Evolutionary conservation across 2,329 filamentous ascomycete genomes (phyloP).

Genomic region (Trichophyton verrucosum): DNA sequence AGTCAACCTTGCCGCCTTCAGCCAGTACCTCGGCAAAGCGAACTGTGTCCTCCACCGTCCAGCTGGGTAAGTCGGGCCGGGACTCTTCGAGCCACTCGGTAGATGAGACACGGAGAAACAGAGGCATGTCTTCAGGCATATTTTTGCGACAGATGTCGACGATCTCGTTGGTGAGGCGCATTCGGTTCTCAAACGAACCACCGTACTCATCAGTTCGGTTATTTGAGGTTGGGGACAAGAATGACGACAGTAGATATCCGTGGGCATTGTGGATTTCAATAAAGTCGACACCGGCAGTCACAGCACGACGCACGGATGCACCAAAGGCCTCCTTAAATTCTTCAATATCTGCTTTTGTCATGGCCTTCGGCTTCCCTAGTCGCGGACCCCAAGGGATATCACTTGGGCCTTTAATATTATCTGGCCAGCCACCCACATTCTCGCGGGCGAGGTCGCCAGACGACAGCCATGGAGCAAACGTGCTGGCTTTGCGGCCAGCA

Average conservation of each 20-base stretch:
- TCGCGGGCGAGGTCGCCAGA: conserved; percentile 43
- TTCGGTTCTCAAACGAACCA: conserved; percentile 50
- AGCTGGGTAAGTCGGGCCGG: conserved; percentile 45
- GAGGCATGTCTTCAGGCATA: conserved; percentile 56
- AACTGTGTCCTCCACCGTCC: conserved; percentile 54
- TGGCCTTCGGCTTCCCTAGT: conserved; percentile 45
- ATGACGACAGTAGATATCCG: conserved; percentile 61
- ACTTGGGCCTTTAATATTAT: conserved; percentile 45
- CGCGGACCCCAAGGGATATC: conserved; percentile 46
- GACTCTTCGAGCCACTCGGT: conserved; percentile 61
- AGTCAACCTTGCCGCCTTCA: conserved; percentile 56
- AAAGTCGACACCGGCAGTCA: conserved; percentile 61
- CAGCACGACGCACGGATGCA: conserved; percentile 45
- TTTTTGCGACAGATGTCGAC: conserved; percentile 48
- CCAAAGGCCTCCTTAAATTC: conserved; percentile 51
- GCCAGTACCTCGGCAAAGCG: conserved; percentile 56
- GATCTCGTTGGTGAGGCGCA: conserved; percentile 54
- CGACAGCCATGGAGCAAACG: conserved; percentile 51
- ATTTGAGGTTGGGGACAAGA: conserved; percentile 60
- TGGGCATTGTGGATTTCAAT: conserved; percentile 74
- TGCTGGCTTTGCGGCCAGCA: conserved; percentile 57
- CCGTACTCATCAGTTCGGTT: conserved; percentile 47
- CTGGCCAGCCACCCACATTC: conserved; percentile 43
- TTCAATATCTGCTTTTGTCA: conserved; percentile 58
- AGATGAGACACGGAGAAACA: conserved; percentile 61